phyloP scores from a whole-genome alignment of 2,329 filamentous ascomycete species.

The Huntiella moniliformis region DNA sequence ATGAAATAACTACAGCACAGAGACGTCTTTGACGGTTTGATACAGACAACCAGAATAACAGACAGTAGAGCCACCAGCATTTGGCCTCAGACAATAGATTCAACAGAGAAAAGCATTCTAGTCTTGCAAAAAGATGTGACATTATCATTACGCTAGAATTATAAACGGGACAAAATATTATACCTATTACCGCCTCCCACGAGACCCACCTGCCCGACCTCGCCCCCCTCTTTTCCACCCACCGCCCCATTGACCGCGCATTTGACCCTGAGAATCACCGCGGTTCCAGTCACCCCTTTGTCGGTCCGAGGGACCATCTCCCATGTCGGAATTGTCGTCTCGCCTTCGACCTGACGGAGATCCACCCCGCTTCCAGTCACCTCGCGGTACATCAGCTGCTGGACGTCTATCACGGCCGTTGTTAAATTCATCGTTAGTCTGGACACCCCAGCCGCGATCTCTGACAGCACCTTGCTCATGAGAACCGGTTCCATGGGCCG shows the following conservation, averaged over 20 bases:
- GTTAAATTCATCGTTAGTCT: not conserved
- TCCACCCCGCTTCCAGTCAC: slow-evolving; percentile 17
- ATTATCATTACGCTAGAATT: not conserved
- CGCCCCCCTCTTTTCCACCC: not conserved
- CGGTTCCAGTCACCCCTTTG: too few relatives aligned
- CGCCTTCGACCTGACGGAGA: too few relatives aligned
- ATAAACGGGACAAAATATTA: not conserved
- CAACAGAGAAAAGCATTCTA: not conserved
- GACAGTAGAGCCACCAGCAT: too few relatives aligned
- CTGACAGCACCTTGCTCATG: not conserved
- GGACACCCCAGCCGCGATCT: slow-evolving; percentile 1
- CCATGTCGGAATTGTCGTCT: too few relatives aligned
- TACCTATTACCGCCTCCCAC: not conserved
- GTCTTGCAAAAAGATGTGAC: not conserved
- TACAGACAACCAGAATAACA: too few relatives aligned
- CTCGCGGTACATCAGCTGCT: slow-evolving; percentile 15
- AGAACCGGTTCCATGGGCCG: too few relatives aligned
- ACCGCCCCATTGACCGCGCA: too few relatives aligned
- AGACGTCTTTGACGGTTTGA: not conserved
- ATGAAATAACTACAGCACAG: not conserved
- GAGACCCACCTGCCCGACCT: too few relatives aligned
- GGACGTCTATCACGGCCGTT: slow-evolving; percentile 8
- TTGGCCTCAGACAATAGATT: not conserved
- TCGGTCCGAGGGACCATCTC: too few relatives aligned
- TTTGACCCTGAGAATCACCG: too few relatives aligned